Base-by-base conservation (phyloP, 2,329 filamentous ascomycete genomes). In the Fusarium sp. region DNA sequence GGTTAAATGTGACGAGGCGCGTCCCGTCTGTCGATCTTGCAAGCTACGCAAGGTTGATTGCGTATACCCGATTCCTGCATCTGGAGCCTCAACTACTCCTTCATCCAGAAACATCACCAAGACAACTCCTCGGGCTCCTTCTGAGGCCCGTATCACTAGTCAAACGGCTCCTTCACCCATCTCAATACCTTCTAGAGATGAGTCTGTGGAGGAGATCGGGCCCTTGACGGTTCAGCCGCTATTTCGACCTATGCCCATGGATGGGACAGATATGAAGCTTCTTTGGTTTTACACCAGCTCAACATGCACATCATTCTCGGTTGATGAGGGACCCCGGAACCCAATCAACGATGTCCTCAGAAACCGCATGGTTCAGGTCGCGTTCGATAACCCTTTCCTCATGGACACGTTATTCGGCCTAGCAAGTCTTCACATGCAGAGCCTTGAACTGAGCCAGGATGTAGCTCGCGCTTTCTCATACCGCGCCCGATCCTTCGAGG, bases 381-480 rank as follows among this genome's bases (percentile, higher is more conserved):
- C 85, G 41, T 85, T 87, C 51, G 73, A 80, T 47, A 81, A 79
- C n/a, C 82, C 80, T 0, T 88, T 87, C 63, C 80, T 88, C 33
- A 84, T 88, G 83, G 78, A 87, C 67, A 82, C 81, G 9, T 65
- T 88, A n/a, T 80, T 87, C 61, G 85, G 80, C 13, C 77, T 87
- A 2, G 80, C 85, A 1, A 80, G 83, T 19, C 75, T 85, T 22
- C 84, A 87, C 64, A 78, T 86, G 70, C 79, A 82, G 64, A 75
- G 70, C n/a, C 71, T 83, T 20, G 71, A 77, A 4, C 76, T 81
- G 32, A 72, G 76, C 9, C 76, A 83, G 22, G 78, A 84, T 10
- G 51, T 68, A n/a, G 71, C 75, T 4, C 80, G 81, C 15, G 76
- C 81, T 4, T 69, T 82, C 10, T 56, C 68, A 9, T 87, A 87